phyloP scores from a whole-genome alignment of 2,329 filamentous ascomycete species.

The Ascochyta clinopodiicola region DNA sequence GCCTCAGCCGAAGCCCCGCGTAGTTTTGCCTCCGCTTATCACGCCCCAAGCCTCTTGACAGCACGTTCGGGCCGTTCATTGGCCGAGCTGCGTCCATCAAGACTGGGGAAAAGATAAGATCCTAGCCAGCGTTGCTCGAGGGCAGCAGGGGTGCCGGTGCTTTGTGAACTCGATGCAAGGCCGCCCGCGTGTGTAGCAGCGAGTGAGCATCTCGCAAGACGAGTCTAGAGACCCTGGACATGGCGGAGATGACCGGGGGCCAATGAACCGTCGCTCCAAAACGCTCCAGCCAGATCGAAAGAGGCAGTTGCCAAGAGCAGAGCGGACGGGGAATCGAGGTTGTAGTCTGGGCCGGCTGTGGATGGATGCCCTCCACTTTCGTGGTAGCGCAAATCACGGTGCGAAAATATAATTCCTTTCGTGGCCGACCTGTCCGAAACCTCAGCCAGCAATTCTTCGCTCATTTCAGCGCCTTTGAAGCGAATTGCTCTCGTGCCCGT shows the following conservation, averaged over 20 bases:
- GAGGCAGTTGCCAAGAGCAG: conserved; percentile 46
- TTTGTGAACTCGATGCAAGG: conserved; percentile 27
- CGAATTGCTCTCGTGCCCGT: conserved; percentile 40
- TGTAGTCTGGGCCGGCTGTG: conserved; percentile 37
- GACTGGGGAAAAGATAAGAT: conserved; percentile 43
- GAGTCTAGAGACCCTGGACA: conserved; percentile 21
- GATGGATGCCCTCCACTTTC: conserved; percentile 35
- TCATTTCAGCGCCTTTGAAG: conserved; percentile 26
- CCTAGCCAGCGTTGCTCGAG: conserved; percentile 30
- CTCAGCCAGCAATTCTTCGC: conserved; percentile 34
- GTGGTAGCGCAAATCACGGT: conserved; percentile 35
- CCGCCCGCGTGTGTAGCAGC: conserved; percentile 22
- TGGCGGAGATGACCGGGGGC: conserved; percentile 42
- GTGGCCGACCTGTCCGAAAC: conserved; percentile 18
- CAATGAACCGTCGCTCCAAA: conserved; percentile 30
- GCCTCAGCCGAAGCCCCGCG: conserved; percentile 45
- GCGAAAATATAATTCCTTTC: conserved; percentile 43
- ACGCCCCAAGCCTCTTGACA: conserved; percentile 22
- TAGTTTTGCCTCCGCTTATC: conserved; percentile 48
- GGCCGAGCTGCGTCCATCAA: conserved; percentile 25
- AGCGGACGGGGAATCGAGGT: conserved; percentile 26
- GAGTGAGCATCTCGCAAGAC: conserved; percentile 28
- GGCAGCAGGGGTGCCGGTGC: conserved; percentile 26
- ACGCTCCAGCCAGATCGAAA: conserved; percentile 35
- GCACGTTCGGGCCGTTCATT: conserved; percentile 29